Evolutionary conservation across 1,284 basidiomycete species (phyloP).

Genomic region (Ustilago loliicola): DNA sequence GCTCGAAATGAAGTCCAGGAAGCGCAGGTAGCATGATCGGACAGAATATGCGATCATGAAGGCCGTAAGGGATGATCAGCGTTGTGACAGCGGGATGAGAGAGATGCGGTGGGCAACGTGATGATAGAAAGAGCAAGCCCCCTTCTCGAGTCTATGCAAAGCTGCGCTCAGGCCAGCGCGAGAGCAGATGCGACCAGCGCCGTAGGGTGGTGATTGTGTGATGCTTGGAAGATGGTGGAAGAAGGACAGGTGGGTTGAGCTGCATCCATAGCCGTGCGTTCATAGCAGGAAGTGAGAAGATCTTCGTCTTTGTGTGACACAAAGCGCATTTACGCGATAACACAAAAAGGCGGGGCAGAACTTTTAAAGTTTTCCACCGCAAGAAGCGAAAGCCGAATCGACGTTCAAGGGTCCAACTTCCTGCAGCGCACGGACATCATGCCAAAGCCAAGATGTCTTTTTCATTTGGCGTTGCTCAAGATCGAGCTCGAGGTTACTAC

Average conservation of each 20-base stretch:
- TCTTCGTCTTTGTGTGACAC: background rate
- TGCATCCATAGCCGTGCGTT: background rate
- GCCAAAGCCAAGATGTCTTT: background rate
- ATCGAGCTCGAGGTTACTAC: background rate
- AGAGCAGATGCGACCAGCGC: conserved; percentile 1
- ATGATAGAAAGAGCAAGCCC: background rate
- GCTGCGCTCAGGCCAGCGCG: conserved; percentile 1
- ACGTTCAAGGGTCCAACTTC: background rate
- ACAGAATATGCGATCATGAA: background rate
- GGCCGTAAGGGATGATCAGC: too few species aligned
- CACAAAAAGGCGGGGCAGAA: background rate
- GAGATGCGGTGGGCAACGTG: background rate
- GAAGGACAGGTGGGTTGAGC: background rate
- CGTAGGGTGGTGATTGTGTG: background rate
- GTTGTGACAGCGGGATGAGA: background rate
- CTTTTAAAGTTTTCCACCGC: background rate
- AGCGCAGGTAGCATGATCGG: background rate
- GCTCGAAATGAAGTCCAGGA: background rate
- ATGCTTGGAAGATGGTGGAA: background rate
- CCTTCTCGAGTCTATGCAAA: background rate
- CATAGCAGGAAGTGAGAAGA: background rate
- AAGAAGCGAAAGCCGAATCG: background rate
- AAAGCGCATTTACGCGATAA: background rate
- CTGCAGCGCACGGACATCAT: conserved; percentile 1
- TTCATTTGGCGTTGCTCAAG: background rate